Base-by-base conservation (phyloP, 345 rosid genomes). In the Hibiscus trionum region DNA sequence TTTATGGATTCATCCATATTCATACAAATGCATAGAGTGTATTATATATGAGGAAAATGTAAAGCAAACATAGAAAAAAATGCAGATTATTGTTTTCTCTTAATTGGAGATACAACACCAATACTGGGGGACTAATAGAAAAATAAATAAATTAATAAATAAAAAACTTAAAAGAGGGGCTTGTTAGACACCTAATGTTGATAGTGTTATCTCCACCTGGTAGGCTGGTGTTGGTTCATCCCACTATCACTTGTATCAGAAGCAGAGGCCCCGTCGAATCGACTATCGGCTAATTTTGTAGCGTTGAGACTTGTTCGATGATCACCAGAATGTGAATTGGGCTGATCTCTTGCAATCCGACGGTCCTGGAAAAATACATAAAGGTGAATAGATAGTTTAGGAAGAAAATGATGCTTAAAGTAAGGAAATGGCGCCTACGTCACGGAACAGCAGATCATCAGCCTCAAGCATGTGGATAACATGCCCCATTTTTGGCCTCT, bases 401-500 rank as follows among this genome's bases (percentile, higher is more conserved):
- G 3, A 64, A 35, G 17, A 73, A 31, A 62, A 62, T 19, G 55
- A 26, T 52, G 33, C 12, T 15, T 49, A 56, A 19, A 6, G 55
- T 69, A 64, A 14, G n/a, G 29, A 47, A 56, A 58, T 16, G 50
- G 70, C 16, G 77, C 88, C 33, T 85, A 91, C 98, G 75, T 94
- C 91, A 46, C 82, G 92, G 77, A 83, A 83, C 77, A 91, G 81
- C 81, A 94, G 77, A 81, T 91, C 92, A 77, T 94, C 98, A 11
- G 95, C 96, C 84, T 94, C 98, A n/a, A 94, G 96, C 98, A 91
- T 91, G 87, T 94, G 98, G 80, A 94, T 88, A 52, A 94, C 86
- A 72, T 94, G 90, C 47, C 97, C 97, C 97, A 94, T 94, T 81
- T 91, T 94, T 70, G 98, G 98, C 79, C 98, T 86, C 82, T 90